Evolutionary conservation across 2,329 filamentous ascomycete species (phyloP).

Genomic region (Colletotrichum karsti): DNA sequence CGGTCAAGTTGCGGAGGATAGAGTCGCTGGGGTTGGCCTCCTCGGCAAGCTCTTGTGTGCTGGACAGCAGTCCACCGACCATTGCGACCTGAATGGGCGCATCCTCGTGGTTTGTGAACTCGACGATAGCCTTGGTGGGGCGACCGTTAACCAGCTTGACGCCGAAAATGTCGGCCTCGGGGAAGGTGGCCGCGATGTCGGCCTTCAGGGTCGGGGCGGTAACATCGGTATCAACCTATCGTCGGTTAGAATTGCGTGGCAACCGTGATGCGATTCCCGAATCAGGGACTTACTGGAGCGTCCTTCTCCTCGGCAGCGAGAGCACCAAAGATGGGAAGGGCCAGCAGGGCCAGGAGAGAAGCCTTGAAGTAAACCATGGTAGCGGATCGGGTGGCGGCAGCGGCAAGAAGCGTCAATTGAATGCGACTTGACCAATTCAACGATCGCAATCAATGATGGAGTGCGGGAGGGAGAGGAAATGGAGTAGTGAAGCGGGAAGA

Average conservation of each 20-base stretch:
- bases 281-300: constrained; percentile 52
- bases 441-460: constrained; percentile 40
- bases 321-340: constrained; percentile 72
- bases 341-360: constrained; percentile 76
- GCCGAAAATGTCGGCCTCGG: constrained; percentile 85
- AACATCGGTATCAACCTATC: constrained; percentile 32
- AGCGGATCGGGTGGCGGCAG: constrained; percentile 25
- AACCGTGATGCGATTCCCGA: not conserved
- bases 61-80: constrained; percentile 77
- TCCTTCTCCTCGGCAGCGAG: constrained; percentile 63
- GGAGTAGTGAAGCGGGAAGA: not conserved
- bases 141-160: constrained; percentile 95
- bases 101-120: constrained; percentile 85
- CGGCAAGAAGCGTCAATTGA: constrained; percentile 8
- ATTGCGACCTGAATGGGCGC: constrained; percentile 78
- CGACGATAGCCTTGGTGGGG: constrained; percentile 82
- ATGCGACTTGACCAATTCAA: constrained; percentile 23
- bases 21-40: constrained; percentile 55
- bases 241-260: constrained; percentile 16
- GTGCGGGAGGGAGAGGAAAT: not conserved
- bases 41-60: constrained; percentile 60
- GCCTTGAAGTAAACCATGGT: constrained; percentile 80
- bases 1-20: constrained; percentile 86
- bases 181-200: constrained; percentile 69
- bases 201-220: constrained; percentile 59